Evolutionary conservation across 495 filamentous ascomycete species (phyloP), one percentile per base, ranked within the genome.

Genomic region (Gamarada debralockiae): DNA sequence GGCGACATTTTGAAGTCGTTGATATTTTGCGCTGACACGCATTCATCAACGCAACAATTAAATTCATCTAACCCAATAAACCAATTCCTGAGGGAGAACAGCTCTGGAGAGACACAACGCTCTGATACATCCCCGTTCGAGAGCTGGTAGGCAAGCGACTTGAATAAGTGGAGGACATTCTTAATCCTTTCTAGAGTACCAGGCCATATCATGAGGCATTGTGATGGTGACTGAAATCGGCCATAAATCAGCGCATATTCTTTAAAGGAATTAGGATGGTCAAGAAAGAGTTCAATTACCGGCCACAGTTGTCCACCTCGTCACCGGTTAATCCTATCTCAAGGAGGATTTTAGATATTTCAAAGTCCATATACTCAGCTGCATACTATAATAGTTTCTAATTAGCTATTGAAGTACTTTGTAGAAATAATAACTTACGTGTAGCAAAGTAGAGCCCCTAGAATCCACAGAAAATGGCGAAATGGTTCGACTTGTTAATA

Each of bases 391-490:
- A 20, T 20, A 1, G n/a, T n/a, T 18, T 12, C 29, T 3, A 36
- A 10, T n/a, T n/a, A n/a, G n/a, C n/a, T n/a, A n/a, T n/a, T 34
- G 18, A 14, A 2, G 13, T 13, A 27, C 29, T 7, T 23, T 15
- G 2, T 20, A 18, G 18, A 12, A 21, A 14, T 18, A 13, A 14
- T n/a, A 18, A 12, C 51, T 47, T 29, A 53, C 51, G 29, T 53
- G 31, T n/a, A 53, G 27, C 5, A 53, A 17, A 3, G 40, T 40
- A 8, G 9, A 1, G 6, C 51, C 51, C 39, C 17, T 10, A n/a
- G 20, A 1, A 14, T 46, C 22, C 25, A 53, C 22, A 13, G 13
- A 15, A 18, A 39, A 53, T 25, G 51, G 51, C 14, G 41, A 46
- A 10, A 39, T 15, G 4, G 18, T 47, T 2, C 41, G 8, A 15